Conservation (phyloP, 805 yeast genomes). For the Sungouiozyma ichnusensis region DNA sequence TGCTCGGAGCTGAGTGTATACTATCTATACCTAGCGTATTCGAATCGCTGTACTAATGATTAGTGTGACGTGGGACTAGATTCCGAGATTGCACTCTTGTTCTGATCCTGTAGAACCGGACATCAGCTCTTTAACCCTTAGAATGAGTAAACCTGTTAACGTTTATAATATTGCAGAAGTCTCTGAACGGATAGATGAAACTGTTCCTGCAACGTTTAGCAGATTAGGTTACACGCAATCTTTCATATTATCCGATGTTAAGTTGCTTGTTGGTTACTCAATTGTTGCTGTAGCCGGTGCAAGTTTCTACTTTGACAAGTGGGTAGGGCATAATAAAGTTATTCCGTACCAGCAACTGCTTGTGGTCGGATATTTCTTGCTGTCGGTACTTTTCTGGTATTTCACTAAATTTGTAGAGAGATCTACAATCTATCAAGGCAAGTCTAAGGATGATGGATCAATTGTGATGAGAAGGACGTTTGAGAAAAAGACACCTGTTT, state of each 20-base stretch:
- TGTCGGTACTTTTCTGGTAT: constrained; percentile 33
- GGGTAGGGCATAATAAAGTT: constrained; percentile 34
- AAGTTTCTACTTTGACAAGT: constrained; percentile 42
- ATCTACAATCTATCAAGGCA: constrained; percentile 37
- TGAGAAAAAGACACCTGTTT: constrained; percentile 35
- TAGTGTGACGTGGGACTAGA: no score
- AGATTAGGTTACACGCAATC: constrained; percentile 19
- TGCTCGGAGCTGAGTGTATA: no score
- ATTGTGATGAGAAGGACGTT: constrained; percentile 29
- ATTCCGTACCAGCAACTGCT: constrained; percentile 32
- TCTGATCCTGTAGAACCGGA: no score
- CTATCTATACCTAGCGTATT: no score
- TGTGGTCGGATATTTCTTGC: constrained; percentile 31
- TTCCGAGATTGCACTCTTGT: no score
- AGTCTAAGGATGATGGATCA: constrained; percentile 16
- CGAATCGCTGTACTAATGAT: no score
- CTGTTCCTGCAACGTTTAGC: constrained; percentile 17
- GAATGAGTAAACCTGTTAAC: constrained; percentile 27
- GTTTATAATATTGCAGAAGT: constrained; percentile 25
- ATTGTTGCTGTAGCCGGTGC: constrained; percentile 41
- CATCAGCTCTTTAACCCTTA: no score
- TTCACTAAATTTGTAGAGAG: constrained; percentile 32
- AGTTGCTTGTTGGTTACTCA: constrained; percentile 40
- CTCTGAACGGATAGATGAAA: constrained; percentile 24
- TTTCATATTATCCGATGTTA: constrained; percentile 31